Percentiles rank a stretch among this genome's conserved stretches.
phyloP scores from a whole-genome alignment of 768 basidiomycete species.

The Suillus tomentosus region DNA sequence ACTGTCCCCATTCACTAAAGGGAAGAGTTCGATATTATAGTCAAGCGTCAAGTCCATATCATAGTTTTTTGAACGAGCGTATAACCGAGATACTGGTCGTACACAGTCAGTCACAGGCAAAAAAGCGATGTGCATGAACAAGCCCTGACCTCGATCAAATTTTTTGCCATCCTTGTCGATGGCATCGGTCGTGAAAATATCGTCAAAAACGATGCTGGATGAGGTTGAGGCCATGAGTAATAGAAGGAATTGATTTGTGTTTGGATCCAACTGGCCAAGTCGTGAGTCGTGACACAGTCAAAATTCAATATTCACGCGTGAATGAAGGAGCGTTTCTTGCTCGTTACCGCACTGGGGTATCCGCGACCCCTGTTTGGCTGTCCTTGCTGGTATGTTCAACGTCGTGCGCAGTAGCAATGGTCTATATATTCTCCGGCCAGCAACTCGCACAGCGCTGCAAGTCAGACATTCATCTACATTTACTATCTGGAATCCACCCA shows the following conservation, averaged over 20 bases:
- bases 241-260: background rate
- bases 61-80: constrained; percentile 86
- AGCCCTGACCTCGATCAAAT: constrained; percentile 84
- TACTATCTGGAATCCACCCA: constrained; percentile 40
- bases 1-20: constrained; percentile 63
- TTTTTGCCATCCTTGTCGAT: constrained; percentile 95
- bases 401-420: background rate
- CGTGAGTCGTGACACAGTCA: background rate
- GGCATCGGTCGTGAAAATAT: constrained; percentile 83
- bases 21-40: constrained; percentile 91
- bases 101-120: constrained; percentile 12
- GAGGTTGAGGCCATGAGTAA: constrained; percentile 52
- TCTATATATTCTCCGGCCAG: background rate
- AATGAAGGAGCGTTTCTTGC: background rate
- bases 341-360: background rate
- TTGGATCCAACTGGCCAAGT: background rate
- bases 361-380: background rate
- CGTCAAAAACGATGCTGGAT: constrained; percentile 88
- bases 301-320: background rate
- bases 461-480: constrained; percentile 31
- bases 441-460: background rate
- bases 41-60: constrained; percentile 93
- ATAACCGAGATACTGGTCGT: constrained; percentile 82
- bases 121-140: background rate
- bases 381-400: background rate